Conservation (phyloP, 2,329 filamentous ascomycete genomes). For the Stachybotrys echinatus region DNA sequence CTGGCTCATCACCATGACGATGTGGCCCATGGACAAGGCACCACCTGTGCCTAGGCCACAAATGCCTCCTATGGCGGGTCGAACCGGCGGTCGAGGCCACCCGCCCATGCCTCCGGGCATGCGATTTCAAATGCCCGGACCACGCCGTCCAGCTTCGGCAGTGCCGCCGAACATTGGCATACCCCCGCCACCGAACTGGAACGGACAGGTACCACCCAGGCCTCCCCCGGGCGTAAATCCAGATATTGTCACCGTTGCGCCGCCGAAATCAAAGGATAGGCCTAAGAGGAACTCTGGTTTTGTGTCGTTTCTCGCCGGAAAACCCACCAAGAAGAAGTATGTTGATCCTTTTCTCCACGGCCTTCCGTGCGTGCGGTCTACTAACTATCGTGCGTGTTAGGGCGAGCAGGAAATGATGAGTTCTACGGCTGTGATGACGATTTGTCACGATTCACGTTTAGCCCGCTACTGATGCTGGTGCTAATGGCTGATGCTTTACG, state of each 20-base stretch:
- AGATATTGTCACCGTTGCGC: slow-evolving; percentile 15
- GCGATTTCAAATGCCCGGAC: background rate
- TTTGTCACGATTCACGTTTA: slow-evolving; percentile 5
- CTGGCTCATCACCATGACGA: slow-evolving; percentile 47
- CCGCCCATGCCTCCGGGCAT: slow-evolving; percentile 4
- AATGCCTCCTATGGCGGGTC: slow-evolving; percentile 4
- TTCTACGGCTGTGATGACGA: slow-evolving; percentile 14
- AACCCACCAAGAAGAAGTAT: slow-evolving; percentile 27
- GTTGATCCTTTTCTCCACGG: slow-evolving; percentile 5
- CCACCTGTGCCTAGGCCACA: slow-evolving; percentile 15
- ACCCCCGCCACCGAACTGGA: slow-evolving; percentile 10
- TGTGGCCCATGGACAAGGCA: slow-evolving; percentile 52
- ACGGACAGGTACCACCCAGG: slow-evolving; percentile 1
- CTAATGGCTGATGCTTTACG: too few relatives aligned
- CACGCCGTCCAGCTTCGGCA: background rate
- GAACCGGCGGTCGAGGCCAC: too few relatives aligned
- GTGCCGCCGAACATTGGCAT: slow-evolving; percentile 8
- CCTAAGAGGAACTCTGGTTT: slow-evolving; percentile 16
- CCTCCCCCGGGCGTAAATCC: slow-evolving; percentile 2
- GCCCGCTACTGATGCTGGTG: background rate
- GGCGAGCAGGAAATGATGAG: slow-evolving; percentile 16
- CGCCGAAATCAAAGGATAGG: slow-evolving; percentile 11
- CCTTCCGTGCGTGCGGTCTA: background rate
- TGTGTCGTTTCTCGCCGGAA: slow-evolving; percentile 20
- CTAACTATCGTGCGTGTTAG: slow-evolving; percentile 5